Conservation (phyloP, 2,329 filamentous ascomycete species). For the Cladosporium oxysporum region DNA sequence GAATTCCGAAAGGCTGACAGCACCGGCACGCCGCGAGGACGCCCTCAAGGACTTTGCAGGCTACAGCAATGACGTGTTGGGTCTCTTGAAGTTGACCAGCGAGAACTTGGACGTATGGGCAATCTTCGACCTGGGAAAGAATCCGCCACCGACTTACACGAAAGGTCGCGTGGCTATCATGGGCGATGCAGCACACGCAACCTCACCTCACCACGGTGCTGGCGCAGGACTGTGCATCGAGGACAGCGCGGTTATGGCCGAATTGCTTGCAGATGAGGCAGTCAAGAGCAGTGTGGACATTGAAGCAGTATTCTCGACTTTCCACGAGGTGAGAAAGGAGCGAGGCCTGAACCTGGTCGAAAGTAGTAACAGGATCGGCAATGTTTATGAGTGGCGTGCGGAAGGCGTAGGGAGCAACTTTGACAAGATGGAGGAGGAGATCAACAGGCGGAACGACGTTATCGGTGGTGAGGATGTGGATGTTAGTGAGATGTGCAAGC, state of each 20-base stretch:
- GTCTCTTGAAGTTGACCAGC: constrained; percentile 41
- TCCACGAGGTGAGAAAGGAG: constrained; percentile 42
- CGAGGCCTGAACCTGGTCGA: constrained; percentile 49
- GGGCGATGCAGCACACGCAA: constrained; percentile 60
- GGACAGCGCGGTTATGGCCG: constrained; percentile 32
- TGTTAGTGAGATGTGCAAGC: constrained; percentile 23
- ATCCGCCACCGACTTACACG: constrained; percentile 40
- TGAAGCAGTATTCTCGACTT: constrained; percentile 43
- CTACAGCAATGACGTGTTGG: constrained; percentile 44
- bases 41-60: constrained; percentile 44
- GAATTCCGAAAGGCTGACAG: constrained; percentile 29
- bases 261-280: constrained; percentile 29
- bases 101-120: constrained; percentile 27
- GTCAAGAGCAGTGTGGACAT: constrained; percentile 26
- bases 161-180: constrained; percentile 46
- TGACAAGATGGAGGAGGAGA: constrained; percentile 27
- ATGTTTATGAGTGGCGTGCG: constrained; percentile 44
- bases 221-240: constrained; percentile 36
- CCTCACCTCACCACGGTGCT: constrained; percentile 45
- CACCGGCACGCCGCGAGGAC: constrained; percentile 42
- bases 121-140: constrained; percentile 25
- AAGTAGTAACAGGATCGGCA: constrained; percentile 42
- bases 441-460: constrained; percentile 26
- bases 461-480: constrained; percentile 30
- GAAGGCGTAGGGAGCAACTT: constrained; percentile 28